These are phyloP conservation scores for Alisma plantagoaquatica DNA, from an alignment of 106 monocot genomes.

Conservation along the genomic window DNA sequence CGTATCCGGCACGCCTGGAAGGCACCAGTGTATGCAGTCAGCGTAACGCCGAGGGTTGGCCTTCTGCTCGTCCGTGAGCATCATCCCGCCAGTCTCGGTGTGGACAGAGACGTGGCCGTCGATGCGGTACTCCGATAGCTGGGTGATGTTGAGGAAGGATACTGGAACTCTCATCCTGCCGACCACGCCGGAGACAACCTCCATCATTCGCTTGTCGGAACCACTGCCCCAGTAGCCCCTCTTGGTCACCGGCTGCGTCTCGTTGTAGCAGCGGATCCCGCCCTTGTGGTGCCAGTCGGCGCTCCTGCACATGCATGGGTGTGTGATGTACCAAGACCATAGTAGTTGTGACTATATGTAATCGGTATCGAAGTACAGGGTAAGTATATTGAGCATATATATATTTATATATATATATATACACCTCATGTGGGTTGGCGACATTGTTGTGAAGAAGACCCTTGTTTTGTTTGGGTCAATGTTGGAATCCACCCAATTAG, in stretches of 20 bases:
- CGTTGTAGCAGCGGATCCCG: slow-evolving; percentile 53
- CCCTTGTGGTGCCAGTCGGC: slow-evolving; percentile 41
- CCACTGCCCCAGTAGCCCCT: slow-evolving; percentile 34
- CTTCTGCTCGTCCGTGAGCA: slow-evolving; percentile 22
- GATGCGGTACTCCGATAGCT: slow-evolving; percentile 58
- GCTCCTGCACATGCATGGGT: slow-evolving; percentile 44
- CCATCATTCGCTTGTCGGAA: slow-evolving; percentile 38
- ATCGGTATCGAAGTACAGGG: too few relatives aligned
- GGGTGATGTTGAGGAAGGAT: slow-evolving; percentile 47
- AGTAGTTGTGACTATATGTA: too few relatives aligned
- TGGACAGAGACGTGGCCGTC: slow-evolving; percentile 58
- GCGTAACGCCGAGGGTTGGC: slow-evolving; percentile 38
- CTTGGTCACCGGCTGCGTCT: slow-evolving; percentile 40
- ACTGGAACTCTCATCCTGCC: slow-evolving; percentile 2
- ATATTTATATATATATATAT: not conserved
- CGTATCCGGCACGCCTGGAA: slow-evolving; percentile 52
- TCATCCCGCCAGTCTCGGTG: slow-evolving; percentile 18
- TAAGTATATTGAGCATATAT: too few relatives aligned
- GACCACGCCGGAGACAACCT: slow-evolving; percentile 10
- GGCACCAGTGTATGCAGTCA: slow-evolving; percentile 57
- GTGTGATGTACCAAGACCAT: too few relatives aligned
- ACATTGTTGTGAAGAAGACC: slow-evolving; percentile 66
- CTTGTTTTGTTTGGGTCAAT: slow-evolving; percentile 35
- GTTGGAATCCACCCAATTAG: slow-evolving; percentile 62
- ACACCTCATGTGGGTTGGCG: slow-evolving; percentile 70